Base-by-base conservation (phyloP, 495 filamentous ascomycete genomes). In the Venustampulla echinocandica region DNA sequence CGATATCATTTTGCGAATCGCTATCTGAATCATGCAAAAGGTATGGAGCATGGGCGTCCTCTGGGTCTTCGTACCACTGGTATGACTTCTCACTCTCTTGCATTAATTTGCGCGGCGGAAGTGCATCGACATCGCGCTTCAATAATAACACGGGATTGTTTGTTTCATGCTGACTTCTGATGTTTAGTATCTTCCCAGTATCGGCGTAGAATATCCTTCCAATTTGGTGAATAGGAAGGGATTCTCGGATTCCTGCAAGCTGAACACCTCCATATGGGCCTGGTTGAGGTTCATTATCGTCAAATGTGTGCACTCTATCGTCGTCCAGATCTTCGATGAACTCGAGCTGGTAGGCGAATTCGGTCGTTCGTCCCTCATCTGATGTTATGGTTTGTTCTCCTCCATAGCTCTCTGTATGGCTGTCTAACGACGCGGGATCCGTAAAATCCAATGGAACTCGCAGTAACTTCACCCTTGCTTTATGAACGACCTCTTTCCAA, bases 401-500 rank as follows among this genome's bases (percentile, higher is more conserved):
- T 35, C n/a, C 33, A 35, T 6, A 6, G n/a, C n/a, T 14, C 6
- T 6, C 6, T 30, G 6, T 30, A 18, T 37, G n/a, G 7, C n/a
- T 6, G 30, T 9, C 28, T 3, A 1, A n/a, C 27, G 47, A 36
- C 6, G n/a, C 14, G 7, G 2, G 7, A 10, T 10, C 19, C 7
- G 15, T 27, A 13, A 14, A 24, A 27, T 45, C 13, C 10, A 55
- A 21, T 44, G 58, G 53, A 17, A 50, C 20, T 10, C 58, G 48
- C 44, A 61, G 40, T 2, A 99, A 73, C 49, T 89, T 87, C 9
- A 96, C 76, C 34, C 80, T 75, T 17, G 87, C 87, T 65, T 97
- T 99, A 65, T 96, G 88, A 44, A 97, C 88, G 33, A 95, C 89
- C 60, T 99, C 93, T 57, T 97, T 93, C 93, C 92, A 97, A 0